A percentile compares a stretch with the other conserved stretches of the same genome.
phyloP scores from a whole-genome alignment of 2,329 filamentous ascomycete species.

The Cyanodermella asteris region DNA sequence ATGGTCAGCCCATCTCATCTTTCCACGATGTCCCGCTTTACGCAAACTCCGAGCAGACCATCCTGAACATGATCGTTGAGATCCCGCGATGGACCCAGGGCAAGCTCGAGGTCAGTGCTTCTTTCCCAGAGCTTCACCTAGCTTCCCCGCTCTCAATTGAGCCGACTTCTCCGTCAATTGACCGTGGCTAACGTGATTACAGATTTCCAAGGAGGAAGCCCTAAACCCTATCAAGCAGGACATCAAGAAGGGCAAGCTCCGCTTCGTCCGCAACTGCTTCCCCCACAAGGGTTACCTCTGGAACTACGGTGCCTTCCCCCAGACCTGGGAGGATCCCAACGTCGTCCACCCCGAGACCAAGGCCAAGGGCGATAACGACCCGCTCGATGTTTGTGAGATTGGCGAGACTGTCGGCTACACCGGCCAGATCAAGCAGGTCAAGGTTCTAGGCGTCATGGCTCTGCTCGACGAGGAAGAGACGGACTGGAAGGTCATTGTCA shows the following conservation, averaged over 20 bases:
- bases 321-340: conserved; percentile 99
- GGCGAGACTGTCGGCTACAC: conserved; percentile 91
- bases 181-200: conserved; percentile 4
- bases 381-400: conserved; percentile 97
- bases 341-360: conserved; percentile 93
- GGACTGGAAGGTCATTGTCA: conserved; percentile 99
- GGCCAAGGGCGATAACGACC: conserved; percentile 98
- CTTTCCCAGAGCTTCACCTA: conserved; percentile 1
- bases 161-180: background rate
- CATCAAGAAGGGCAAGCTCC: conserved; percentile 98
- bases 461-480: conserved; percentile 98
- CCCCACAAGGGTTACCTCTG: conserved; percentile 99
- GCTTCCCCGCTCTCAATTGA: background rate
- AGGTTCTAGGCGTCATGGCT: conserved; percentile 98
- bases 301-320: conserved; percentile 99
- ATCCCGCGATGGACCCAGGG: conserved; percentile 99
- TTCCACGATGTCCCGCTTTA: conserved; percentile 98
- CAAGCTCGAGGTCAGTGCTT: conserved; percentile 73
- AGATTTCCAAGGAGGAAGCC: conserved; percentile 98
- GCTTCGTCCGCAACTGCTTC: conserved; percentile 99
- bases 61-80: conserved; percentile 99
- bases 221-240: conserved; percentile 99
- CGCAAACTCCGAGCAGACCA: conserved; percentile 83
- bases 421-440: conserved; percentile 98
- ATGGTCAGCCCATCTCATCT: conserved; percentile 79